Percentiles rank a stretch among this genome's conserved stretches.
These are phyloP conservation scores for Cladosporium cucumerinum DNA, from an alignment of 2,329 filamentous ascomycete genomes.

Conservation along the genomic window DNA sequence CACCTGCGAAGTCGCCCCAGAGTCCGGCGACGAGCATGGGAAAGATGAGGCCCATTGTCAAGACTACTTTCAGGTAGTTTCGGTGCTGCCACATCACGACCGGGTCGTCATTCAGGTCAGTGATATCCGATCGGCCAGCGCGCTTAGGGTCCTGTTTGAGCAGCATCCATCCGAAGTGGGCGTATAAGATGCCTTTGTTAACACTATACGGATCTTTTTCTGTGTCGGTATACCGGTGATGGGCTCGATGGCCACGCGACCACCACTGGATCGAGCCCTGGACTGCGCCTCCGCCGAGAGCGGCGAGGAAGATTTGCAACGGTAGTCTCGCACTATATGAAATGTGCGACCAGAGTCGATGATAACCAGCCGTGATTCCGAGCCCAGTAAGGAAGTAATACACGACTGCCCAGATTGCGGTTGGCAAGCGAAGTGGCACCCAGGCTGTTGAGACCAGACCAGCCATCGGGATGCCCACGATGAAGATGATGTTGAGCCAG, in stretches of 20 bases:
- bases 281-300: slow-evolving; percentile 72
- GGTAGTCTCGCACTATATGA: slow-evolving; percentile 72
- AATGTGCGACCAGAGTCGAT: slow-evolving; percentile 77
- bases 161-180: slow-evolving; percentile 80
- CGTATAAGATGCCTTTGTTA: slow-evolving; percentile 77
- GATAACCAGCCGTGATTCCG: slow-evolving; percentile 52
- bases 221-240: slow-evolving; percentile 84
- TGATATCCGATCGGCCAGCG: slow-evolving; percentile 78
- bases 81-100: slow-evolving; percentile 80
- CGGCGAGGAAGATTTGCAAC: slow-evolving; percentile 73
- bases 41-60: slow-evolving; percentile 69
- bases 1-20: slow-evolving; percentile 74
- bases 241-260: slow-evolving; percentile 76
- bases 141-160: slow-evolving; percentile 86
- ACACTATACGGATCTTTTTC: slow-evolving; percentile 85
- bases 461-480: slow-evolving; percentile 67
- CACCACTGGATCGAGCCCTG: slow-evolving; percentile 83
- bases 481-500: slow-evolving; percentile 80
- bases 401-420: slow-evolving; percentile 64
- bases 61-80: slow-evolving; percentile 72
- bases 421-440: slow-evolving; percentile 68
- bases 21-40: slow-evolving; percentile 71
- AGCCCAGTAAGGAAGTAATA: slow-evolving; percentile 71
- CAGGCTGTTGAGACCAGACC: slow-evolving; percentile 72
- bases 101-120: slow-evolving; percentile 76